A percentile compares a stretch with the other conserved stretches of the same genome.
These are phyloP conservation scores for Triticum timopheevii DNA, from an alignment of 176 grass and related monocot genomes.

Conservation along the genomic window DNA sequence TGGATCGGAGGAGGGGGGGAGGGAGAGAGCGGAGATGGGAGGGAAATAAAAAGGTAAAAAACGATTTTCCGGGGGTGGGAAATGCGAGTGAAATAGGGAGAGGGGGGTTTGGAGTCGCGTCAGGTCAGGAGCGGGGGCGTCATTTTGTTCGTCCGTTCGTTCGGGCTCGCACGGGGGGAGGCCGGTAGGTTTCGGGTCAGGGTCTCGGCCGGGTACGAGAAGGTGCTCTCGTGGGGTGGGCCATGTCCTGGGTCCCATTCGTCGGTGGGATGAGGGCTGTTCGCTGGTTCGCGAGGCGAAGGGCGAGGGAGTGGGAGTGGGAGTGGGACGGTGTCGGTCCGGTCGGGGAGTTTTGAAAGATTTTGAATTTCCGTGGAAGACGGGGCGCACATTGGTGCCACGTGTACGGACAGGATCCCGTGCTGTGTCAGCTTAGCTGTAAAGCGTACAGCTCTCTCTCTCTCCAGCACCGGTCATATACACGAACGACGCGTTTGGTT, in stretches of 20 bases:
- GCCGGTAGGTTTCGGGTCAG: conserved; percentile 68
- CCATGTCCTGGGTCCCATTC: background rate
- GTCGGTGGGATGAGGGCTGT: background rate
- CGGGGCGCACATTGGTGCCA: background rate
- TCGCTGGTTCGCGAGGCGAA: background rate
- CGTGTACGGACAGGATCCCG: conserved; percentile 30
- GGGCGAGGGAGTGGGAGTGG: background rate
- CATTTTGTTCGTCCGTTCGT: conserved; percentile 30
- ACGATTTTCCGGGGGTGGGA: conserved; percentile 9
- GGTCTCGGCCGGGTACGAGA: conserved; percentile 26
- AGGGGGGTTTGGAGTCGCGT: conserved; percentile 25
- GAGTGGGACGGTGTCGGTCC: conserved; percentile 41
- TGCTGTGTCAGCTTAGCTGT: background rate
- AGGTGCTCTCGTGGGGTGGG: background rate
- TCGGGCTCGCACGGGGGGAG: conserved; percentile 35
- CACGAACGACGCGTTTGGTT: too few species aligned
- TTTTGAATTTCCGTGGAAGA: conserved; percentile 54
- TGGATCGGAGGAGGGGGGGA: conserved; percentile 13
- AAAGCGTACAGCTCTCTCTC: too few species aligned
- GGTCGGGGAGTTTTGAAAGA: conserved; percentile 42
- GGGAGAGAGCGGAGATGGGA: background rate
- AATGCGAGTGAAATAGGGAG: conserved; percentile 39
- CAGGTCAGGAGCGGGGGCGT: conserved; percentile 35
- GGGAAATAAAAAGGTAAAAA: conserved; percentile 45
- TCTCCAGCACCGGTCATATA: too few species aligned